These are phyloP conservation scores for Mangifera indica DNA, from an alignment of 345 rosid species.

Conservation along the genomic window DNA sequence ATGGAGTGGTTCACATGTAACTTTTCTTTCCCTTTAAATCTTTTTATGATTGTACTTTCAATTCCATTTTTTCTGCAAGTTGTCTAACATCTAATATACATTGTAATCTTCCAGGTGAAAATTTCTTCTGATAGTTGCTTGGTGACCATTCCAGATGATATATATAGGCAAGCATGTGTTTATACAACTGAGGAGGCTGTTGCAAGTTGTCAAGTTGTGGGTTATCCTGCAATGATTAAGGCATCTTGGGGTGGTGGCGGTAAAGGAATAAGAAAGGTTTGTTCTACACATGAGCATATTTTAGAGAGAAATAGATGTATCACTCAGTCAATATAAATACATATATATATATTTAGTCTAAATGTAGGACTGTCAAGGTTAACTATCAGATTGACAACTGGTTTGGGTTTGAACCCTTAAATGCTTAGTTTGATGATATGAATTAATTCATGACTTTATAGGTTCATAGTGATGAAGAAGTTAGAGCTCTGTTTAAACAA, in stretches of 20 bases:
- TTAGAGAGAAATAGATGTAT: background rate
- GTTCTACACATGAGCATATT: constrained; percentile 20
- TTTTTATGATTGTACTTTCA: background rate
- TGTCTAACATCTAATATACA: constrained; percentile 21
- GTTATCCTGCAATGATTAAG: constrained; percentile 99
- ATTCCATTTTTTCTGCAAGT: constrained; percentile 1
- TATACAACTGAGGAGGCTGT: constrained; percentile 96
- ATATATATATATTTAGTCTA: background rate
- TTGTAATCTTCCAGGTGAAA: constrained; percentile 62
- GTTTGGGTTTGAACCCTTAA: constrained; percentile 18
- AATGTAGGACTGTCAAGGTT: constrained; percentile 13
- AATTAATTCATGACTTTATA: constrained; percentile 23
- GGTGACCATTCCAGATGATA: constrained; percentile 80
- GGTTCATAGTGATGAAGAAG: constrained; percentile 99
- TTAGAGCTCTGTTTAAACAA: constrained; percentile 95
- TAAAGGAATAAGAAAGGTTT: constrained; percentile 98
- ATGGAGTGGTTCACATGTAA: constrained; percentile 99
- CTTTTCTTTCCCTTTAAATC: constrained; percentile 9
- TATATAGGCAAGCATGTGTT: constrained; percentile 93
- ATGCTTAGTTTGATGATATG: constrained; percentile 8
- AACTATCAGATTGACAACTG: background rate
- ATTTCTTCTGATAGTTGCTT: constrained; percentile 71
- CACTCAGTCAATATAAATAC: background rate
- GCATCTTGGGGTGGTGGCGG: constrained; percentile 99
- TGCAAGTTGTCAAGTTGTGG: constrained; percentile 95